Evolutionary conservation across 1,284 basidiomycete species (phyloP), one percentile per base, ranked within the genome.

Genomic region (Sanghuangporus baumii): DNA sequence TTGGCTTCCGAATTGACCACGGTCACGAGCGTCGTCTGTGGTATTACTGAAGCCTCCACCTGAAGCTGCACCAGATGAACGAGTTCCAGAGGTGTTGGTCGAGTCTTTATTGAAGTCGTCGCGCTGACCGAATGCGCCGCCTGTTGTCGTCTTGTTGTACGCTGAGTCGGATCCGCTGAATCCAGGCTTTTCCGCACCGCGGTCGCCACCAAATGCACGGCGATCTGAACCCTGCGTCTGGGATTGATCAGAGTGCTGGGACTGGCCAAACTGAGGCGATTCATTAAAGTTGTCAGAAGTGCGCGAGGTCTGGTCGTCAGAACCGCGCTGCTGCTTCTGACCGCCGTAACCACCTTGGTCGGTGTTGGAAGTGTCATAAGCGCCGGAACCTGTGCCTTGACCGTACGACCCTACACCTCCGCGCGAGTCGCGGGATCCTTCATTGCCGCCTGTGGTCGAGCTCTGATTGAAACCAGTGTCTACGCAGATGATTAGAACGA

Each of bases 321-420:
- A 43, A 6, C 2, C 37, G 20, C 48, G 37, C 31, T 47, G 18
- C 26, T 57, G 46, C 3, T 11, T 11, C 54, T 51, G 46, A 4
- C 23, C 37, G 38, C 55, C 60, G 43, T 62, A 62, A 26, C 64
- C 64, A n/a, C 64, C 60, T 4, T 59, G 60, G 34, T 48, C 64
- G 16, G 60, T 62, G 51, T 62, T 61, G 50, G 54, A 55, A 38
- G 51, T 37, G 46, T 62, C 63, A 40, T 23, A 43, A 2, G 60
- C 60, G 23, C 63, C 63, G 4, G 63, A 37, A 16, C 63, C 63
- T 16, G 60, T 31, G 6, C 58, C 62, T n/a, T 38, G 41, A 14
- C 62, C 62, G 37, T 60, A 60, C 1, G 62, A 60, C 4, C 55
- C 62, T 8, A 59, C 51, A 43, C 57, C 58, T 26, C 58, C 59